Conservation (phyloP, 2,329 filamentous ascomycete species). For the Ophiosphaerella herpotricha region DNA sequence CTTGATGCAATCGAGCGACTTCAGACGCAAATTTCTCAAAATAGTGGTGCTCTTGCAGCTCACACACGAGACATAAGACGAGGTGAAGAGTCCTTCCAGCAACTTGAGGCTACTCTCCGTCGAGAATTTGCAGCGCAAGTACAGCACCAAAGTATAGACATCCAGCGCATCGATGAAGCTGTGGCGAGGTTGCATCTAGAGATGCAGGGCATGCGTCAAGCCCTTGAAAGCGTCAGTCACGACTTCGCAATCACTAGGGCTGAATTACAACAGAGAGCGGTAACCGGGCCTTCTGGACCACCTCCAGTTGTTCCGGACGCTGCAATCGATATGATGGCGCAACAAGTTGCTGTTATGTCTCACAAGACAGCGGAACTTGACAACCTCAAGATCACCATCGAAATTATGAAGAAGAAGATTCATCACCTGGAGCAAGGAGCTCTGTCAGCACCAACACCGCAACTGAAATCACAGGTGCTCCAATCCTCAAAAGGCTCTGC, state of each 20-base stretch:
- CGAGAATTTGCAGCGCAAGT: constrained; percentile 41
- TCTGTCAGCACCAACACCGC: constrained; percentile 8
- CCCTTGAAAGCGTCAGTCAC: constrained; percentile 43
- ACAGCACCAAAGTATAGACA: constrained; percentile 33
- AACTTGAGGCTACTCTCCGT: constrained; percentile 45
- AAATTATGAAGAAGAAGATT: constrained; percentile 55
- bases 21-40: constrained; percentile 55
- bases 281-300: constrained; percentile 2
- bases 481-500: constrained; percentile 12
- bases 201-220: constrained; percentile 44
- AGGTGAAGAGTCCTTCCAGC: constrained; percentile 30
- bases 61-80: constrained; percentile 39
- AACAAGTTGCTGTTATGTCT: constrained; percentile 47
- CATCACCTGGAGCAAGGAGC: constrained; percentile 44
- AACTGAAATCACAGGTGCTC: constrained; percentile 11
- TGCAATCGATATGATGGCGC: constrained; percentile 52
- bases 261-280: constrained; percentile 18
- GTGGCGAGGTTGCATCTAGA: constrained; percentile 49
- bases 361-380: constrained; percentile 54
- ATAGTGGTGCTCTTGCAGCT: constrained; percentile 45
- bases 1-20: constrained; percentile 51
- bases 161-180: constrained; percentile 48
- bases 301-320: constrained; percentile 34
- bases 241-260: constrained; percentile 35
- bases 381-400: constrained; percentile 52